Conservation (phyloP, 495 filamentous ascomycete genomes). For the Coniosporium apollinis region DNA sequence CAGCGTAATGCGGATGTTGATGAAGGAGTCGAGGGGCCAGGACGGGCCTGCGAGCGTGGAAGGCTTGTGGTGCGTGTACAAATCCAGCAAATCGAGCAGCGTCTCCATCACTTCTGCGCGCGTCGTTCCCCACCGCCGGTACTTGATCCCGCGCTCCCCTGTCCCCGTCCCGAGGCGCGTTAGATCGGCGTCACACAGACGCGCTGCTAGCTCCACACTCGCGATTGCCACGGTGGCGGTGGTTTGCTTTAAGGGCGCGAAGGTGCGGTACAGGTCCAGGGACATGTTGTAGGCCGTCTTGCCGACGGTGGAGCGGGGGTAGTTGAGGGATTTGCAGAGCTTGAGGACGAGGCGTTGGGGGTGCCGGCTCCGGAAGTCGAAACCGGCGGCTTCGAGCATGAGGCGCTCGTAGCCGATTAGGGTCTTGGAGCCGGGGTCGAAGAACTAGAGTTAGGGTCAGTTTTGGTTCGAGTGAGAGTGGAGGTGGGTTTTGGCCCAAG, state of each 20-base stretch:
- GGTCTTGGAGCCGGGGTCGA: conserved; percentile 56
- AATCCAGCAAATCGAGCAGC: conserved; percentile 69
- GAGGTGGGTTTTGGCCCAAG: too few species aligned
- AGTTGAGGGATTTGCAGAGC: conserved; percentile 36
- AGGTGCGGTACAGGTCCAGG: conserved; percentile 82
- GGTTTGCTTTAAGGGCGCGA: conserved; percentile 75
- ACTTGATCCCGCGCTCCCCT: conserved; percentile 23
- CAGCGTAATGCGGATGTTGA: conserved; percentile 67
- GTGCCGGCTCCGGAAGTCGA: conserved; percentile 85
- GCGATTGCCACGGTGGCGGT: conserved; percentile 62
- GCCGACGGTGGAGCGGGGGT: conserved; percentile 31
- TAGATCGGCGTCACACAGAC: conserved; percentile 37
- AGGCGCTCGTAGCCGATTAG: conserved; percentile 81
- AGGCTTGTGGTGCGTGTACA: conserved; percentile 66
- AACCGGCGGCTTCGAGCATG: conserved; percentile 83
- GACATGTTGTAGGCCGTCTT: conserved; percentile 60
- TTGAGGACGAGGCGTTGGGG: conserved; percentile 74
- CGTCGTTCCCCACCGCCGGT: conserved; percentile 40
- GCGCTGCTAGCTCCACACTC: conserved; percentile 63
- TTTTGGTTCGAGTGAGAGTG: too few species aligned
- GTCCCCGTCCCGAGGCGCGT: conserved; percentile 24
- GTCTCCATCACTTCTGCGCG: conserved; percentile 65
- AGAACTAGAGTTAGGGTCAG: conserved; percentile 33
- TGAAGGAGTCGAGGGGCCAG: conserved; percentile 56
- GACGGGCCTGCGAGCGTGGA: conserved; percentile 54